Evolutionary conservation across 768 basidiomycete genomes (phyloP).

Genomic region (Russula compacta): DNA sequence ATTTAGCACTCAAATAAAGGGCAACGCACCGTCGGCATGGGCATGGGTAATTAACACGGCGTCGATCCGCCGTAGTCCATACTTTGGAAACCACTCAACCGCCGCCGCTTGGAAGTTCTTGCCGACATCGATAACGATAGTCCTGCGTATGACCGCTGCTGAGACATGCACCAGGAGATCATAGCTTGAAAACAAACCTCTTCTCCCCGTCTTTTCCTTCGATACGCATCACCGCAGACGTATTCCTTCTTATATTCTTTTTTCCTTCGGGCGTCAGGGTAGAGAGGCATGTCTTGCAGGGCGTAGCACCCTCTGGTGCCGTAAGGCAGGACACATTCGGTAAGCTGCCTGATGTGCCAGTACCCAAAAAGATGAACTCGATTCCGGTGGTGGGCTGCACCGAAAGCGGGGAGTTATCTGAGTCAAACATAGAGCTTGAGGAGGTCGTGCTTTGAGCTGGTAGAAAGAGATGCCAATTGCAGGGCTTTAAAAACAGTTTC

Average conservation of each 20-base stretch:
- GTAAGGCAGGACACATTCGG: slow-evolving; percentile 73
- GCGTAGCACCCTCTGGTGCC: slow-evolving; percentile 39
- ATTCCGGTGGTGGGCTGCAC: slow-evolving; percentile 21
- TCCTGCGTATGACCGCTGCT: slow-evolving; percentile 33
- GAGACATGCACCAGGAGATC: neutral
- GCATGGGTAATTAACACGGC: slow-evolving; percentile 80
- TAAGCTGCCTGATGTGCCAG: slow-evolving; percentile 68
- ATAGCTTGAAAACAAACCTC: slow-evolving; percentile 38
- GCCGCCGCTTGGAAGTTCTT: slow-evolving; percentile 67
- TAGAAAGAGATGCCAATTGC: neutral
- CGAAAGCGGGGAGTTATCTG: neutral
- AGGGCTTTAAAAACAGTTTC: neutral
- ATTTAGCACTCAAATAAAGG: neutral
- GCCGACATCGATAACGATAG: slow-evolving; percentile 75
- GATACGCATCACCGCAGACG: slow-evolving; percentile 56
- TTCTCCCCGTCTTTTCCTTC: slow-evolving; percentile 30
- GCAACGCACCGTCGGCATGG: slow-evolving; percentile 63
- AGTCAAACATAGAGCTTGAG: neutral
- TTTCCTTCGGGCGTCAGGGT: slow-evolving; percentile 61
- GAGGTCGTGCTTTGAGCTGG: neutral
- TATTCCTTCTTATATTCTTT: slow-evolving; percentile 82
- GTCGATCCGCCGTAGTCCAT: slow-evolving; percentile 62
- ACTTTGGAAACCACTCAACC: slow-evolving; percentile 56
- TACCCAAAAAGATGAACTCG: slow-evolving; percentile 77
- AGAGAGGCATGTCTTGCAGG: slow-evolving; percentile 60